Evolutionary conservation across 169 alveolate species (phyloP).

Genomic region (Perkinsus marinus): DNA sequence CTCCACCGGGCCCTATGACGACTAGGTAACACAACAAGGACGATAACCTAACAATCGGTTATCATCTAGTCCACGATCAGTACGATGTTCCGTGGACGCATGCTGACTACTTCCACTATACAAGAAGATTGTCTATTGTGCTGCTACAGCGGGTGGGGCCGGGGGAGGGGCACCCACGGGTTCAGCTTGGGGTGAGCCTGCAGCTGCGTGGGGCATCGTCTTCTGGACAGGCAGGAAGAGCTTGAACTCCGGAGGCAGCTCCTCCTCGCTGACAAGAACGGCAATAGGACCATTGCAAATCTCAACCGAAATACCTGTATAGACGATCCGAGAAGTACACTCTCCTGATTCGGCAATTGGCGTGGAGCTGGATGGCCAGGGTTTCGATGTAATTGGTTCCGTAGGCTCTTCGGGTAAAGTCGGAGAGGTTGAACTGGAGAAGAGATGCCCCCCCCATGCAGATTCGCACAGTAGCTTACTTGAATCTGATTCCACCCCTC

Average conservation of each 20-base stretch:
- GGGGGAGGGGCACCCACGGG: neutral
- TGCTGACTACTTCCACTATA: neutral
- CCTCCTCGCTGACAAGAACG: constrained; percentile 19
- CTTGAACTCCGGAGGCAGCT: constrained; percentile 63
- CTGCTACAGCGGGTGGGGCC: neutral
- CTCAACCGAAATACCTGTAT: constrained; percentile 36
- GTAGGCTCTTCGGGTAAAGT: constrained; percentile 90
- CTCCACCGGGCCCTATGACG: too few relatives aligned
- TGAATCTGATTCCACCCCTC: constrained; percentile 91
- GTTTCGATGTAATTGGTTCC: constrained; percentile 92
- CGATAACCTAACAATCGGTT: neutral
- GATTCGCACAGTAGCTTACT: neutral
- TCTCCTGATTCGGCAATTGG: constrained; percentile 88
- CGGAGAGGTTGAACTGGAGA: constrained; percentile 79
- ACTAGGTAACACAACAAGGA: neutral
- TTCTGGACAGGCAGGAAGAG: constrained; percentile 22
- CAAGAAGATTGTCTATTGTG: neutral
- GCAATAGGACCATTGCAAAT: constrained; percentile 22
- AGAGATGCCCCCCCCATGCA: neutral
- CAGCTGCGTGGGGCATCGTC: neutral
- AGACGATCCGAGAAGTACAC: constrained; percentile 85
- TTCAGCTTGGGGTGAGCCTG: neutral
- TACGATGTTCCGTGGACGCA: neutral
- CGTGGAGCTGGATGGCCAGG: constrained; percentile 82
- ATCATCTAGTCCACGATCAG: neutral